These are phyloP conservation scores for Penstemon barbatus DNA, from an alignment of 257 asterid species.

Conservation along the genomic window DNA sequence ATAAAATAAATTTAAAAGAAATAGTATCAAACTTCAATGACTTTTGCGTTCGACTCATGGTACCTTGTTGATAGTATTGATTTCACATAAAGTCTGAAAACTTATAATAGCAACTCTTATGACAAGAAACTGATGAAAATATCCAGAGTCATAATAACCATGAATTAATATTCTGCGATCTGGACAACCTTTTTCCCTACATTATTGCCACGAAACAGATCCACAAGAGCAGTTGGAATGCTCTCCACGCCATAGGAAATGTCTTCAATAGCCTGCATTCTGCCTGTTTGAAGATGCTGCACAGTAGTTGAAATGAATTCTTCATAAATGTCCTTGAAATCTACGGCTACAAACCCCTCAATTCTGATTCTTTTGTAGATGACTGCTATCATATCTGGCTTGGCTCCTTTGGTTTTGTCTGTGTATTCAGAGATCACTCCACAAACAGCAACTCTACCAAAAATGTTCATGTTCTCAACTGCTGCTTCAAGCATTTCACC, in stretches of 20 bases:
- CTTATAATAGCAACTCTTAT: too few species aligned
- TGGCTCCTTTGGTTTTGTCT: slow-evolving; percentile 21
- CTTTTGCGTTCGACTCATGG: too few species aligned
- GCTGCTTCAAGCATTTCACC: slow-evolving; percentile 56
- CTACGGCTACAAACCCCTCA: slow-evolving; percentile 37
- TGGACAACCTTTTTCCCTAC: slow-evolving; percentile 49
- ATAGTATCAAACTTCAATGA: too few species aligned
- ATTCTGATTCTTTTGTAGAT: slow-evolving; percentile 40
- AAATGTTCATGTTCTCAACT: slow-evolving; percentile 39
- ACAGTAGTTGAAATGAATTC: slow-evolving; percentile 37
- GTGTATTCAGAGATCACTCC: slow-evolving; percentile 49
- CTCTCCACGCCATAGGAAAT: slow-evolving; percentile 46
- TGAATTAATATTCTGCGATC: slow-evolving; percentile 23
- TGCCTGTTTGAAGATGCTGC: slow-evolving; percentile 30
- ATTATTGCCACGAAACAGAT: slow-evolving; percentile 46
- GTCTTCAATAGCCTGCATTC: slow-evolving; percentile 40
- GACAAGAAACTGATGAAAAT: too few species aligned
- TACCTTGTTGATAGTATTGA: too few species aligned
- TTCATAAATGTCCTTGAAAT: slow-evolving; percentile 24
- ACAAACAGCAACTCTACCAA: slow-evolving; percentile 43
- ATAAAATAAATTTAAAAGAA: too few species aligned
- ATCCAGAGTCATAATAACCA: too few species aligned
- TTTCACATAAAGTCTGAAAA: too few species aligned
- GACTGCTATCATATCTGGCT: slow-evolving; percentile 40
- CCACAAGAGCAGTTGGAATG: slow-evolving; percentile 50